phyloP scores from a whole-genome alignment of 176 grass and related monocot genomes.

The Avena sativa region DNA sequence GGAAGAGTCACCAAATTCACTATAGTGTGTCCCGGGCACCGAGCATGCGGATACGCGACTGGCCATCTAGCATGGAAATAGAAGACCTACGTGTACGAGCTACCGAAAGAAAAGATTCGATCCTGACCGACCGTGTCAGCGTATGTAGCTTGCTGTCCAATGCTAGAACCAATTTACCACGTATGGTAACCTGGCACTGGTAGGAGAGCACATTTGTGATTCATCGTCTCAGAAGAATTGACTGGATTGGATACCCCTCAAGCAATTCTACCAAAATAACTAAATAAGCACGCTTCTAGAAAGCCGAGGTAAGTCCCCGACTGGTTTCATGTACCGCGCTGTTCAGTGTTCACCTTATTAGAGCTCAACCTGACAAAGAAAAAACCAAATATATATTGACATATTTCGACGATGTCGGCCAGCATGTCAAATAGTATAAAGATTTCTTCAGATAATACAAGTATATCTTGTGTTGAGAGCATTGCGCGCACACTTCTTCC shows the following conservation, averaged over 20 bases:
- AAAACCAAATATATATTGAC: too few species aligned
- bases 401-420: not conserved
- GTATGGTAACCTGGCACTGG: not conserved
- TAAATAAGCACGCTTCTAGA: not conserved
- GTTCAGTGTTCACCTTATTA: not conserved
- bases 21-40: too few species aligned
- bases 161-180: not conserved
- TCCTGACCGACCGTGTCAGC: not conserved
- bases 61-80: too few species aligned
- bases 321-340: not conserved
- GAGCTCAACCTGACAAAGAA: too few species aligned
- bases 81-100: not conserved
- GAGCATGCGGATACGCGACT: too few species aligned
- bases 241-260: not conserved
- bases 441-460: not conserved
- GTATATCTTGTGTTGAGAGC: not conserved
- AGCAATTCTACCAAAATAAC: not conserved
- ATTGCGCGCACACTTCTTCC: conserved; percentile 20
- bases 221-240: not conserved
- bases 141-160: too few species aligned
- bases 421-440: not conserved
- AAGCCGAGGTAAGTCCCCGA: not conserved
- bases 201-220: not conserved
- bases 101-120: not conserved
- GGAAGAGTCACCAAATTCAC: too few species aligned